These are phyloP conservation scores for Barnettozyma vustinii DNA, from an alignment of 805 yeast genomes.

Conservation along the genomic window DNA sequence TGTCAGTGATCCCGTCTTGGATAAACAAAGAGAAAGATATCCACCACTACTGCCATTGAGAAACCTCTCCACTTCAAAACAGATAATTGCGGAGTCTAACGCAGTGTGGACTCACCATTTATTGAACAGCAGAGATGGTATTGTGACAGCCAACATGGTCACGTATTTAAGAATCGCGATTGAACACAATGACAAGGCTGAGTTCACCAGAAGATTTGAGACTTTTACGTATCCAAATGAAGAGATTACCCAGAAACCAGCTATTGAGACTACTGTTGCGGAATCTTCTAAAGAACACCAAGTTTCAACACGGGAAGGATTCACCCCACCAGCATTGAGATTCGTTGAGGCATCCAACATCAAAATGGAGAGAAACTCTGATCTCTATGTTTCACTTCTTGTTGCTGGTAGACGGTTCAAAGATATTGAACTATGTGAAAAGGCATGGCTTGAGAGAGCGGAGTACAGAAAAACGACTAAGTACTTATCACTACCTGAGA, in stretches of 20 bases:
- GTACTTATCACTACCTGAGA: slow-evolving; percentile 39
- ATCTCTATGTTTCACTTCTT: slow-evolving; percentile 16
- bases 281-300: slow-evolving; percentile 18
- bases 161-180: slow-evolving; percentile 47
- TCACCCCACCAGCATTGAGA: slow-evolving; percentile 12
- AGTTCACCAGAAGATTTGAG: slow-evolving; percentile 32
- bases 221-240: slow-evolving; percentile 30
- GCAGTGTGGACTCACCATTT: slow-evolving; percentile 66
- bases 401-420: slow-evolving; percentile 55
- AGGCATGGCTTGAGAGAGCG: slow-evolving; percentile 79
- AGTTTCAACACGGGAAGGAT: background rate
- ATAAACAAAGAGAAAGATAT: slow-evolving; percentile 15
- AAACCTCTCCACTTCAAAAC: slow-evolving; percentile 33
- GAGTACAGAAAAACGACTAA: slow-evolving; percentile 47
- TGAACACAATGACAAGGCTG: slow-evolving; percentile 30
- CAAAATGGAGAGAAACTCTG: slow-evolving; percentile 17
- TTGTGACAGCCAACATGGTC: slow-evolving; percentile 40
- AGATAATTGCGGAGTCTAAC: slow-evolving; percentile 64
- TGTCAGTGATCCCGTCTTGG: slow-evolving; percentile 11
- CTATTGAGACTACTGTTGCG: slow-evolving; percentile 3
- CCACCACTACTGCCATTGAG: slow-evolving; percentile 72
- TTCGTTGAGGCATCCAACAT: slow-evolving; percentile 5
- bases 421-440: slow-evolving; percentile 53
- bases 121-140: slow-evolving; percentile 36
- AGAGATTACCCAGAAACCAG: slow-evolving; percentile 10